A percentile compares a stretch with the other conserved stretches of the same genome.
phyloP scores from a whole-genome alignment of 768 basidiomycete species.

The Cytidiella melzeri region DNA sequence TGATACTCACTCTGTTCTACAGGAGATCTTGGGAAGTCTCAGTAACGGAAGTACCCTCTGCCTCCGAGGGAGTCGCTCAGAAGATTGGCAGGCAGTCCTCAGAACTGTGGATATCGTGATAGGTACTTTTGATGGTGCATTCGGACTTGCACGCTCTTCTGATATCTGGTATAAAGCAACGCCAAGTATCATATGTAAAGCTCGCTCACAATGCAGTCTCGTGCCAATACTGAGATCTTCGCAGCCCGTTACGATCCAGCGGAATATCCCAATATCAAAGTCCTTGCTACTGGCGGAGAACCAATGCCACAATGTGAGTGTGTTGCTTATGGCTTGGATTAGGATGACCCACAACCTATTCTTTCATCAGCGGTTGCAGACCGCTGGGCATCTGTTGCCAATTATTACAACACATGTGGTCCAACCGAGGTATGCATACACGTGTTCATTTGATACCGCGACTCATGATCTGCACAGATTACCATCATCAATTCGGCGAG shows the following conservation, averaged over 20 bases:
- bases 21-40: constrained; percentile 40
- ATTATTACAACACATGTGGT: constrained; percentile 44
- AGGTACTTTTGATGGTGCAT: too few relatives aligned
- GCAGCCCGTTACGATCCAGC: constrained; percentile 27
- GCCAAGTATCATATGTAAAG: too few relatives aligned
- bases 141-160: too few relatives aligned
- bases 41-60: constrained; percentile 42
- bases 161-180: too few relatives aligned
- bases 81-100: constrained; percentile 39
- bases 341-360: too few relatives aligned
- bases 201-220: too few relatives aligned
- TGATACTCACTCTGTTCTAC: too few relatives aligned
- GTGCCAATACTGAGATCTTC: constrained; percentile 42
- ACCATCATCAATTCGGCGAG: constrained; percentile 52
- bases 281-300: constrained; percentile 43
- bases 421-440: constrained; percentile 37
- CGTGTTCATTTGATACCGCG: neutral
- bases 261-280: constrained; percentile 42
- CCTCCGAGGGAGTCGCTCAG: constrained; percentile 38
- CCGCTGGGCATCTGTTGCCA: constrained; percentile 32
- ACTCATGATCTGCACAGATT: constrained; percentile 23
- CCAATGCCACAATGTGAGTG: constrained; percentile 39
- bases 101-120: constrained; percentile 36
- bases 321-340: too few relatives aligned
- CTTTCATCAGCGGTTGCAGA: too few relatives aligned